Conservation (phyloP, 306 rosid species). For the Ochetophila trinervis region DNA sequence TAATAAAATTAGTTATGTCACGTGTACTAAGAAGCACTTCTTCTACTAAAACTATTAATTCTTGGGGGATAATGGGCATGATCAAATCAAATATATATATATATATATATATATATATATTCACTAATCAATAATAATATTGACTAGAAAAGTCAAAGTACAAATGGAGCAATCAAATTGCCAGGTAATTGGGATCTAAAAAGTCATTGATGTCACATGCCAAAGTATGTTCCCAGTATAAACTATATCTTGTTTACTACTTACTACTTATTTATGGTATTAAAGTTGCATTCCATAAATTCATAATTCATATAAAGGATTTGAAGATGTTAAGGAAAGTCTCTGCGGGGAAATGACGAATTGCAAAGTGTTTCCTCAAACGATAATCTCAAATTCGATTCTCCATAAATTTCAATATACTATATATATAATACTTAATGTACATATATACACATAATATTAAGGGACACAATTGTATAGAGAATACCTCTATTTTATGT, state of each 20-base stretch:
- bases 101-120: background rate
- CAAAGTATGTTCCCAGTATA: conserved; percentile 4
- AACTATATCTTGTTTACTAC: background rate
- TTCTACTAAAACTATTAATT: conserved; percentile 10
- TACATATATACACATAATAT: no score
- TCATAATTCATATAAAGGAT: no score
- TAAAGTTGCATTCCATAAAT: background rate
- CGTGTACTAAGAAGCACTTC: conserved; percentile 43
- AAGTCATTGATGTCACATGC: conserved; percentile 52
- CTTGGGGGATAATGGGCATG: background rate
- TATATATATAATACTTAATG: no score
- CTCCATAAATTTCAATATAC: no score
- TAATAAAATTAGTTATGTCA: conserved; percentile 27
- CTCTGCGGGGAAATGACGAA: no score
- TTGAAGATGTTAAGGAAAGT: no score
- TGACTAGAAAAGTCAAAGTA: conserved; percentile 25
- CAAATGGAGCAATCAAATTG: conserved; percentile 28
- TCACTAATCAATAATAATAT: conserved; percentile 4
- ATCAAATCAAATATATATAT: background rate
- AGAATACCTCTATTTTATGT: background rate
- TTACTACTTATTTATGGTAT: no score
- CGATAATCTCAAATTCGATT: no score
- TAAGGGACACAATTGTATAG: background rate
- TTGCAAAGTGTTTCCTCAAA: no score
- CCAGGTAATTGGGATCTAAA: conserved; percentile 34